These are phyloP conservation scores for Zangia roseola DNA, from an alignment of 768 basidiomycete species.

Conservation along the genomic window DNA sequence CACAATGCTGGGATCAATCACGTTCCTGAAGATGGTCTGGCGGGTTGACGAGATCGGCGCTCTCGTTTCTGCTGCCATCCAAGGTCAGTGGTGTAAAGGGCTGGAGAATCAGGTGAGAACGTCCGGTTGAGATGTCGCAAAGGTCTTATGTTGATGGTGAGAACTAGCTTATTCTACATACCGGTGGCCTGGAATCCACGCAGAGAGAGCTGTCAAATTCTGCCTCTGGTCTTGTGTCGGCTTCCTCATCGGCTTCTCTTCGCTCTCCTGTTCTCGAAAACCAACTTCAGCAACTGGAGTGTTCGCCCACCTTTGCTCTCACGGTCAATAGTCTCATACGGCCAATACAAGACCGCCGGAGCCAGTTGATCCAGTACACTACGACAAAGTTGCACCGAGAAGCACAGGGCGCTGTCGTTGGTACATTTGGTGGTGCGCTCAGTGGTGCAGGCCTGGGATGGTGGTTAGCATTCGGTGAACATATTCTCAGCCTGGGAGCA, in stretches of 20 bases:
- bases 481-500: conserved; percentile 31
- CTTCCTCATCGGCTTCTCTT: conserved; percentile 30
- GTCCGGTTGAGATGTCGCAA: background rate
- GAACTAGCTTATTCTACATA: conserved; percentile 58
- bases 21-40: conserved; percentile 42
- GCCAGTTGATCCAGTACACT: conserved; percentile 53
- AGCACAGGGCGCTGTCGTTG: conserved; percentile 57
- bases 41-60: conserved; percentile 40
- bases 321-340: conserved; percentile 44
- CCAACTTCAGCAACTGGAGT: conserved; percentile 49
- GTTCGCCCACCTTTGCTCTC: conserved; percentile 47
- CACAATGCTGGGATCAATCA: conserved; percentile 31
- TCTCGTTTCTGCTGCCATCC: conserved; percentile 32
- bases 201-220: conserved; percentile 45
- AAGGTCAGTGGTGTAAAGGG: conserved; percentile 39
- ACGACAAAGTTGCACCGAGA: conserved; percentile 61
- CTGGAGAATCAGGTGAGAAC: conserved; percentile 50
- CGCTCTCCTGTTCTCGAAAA: conserved; percentile 61
- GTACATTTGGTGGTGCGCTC: conserved; percentile 47
- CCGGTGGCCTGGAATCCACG: conserved; percentile 52
- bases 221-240: conserved; percentile 39
- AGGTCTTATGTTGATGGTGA: background rate
- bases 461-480: conserved; percentile 46
- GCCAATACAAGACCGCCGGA: conserved; percentile 51
- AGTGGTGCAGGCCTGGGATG: conserved; percentile 56